Evolutionary conservation across 257 asterid genomes (phyloP).

Genomic region (Jacaranda mimosifolia): DNA sequence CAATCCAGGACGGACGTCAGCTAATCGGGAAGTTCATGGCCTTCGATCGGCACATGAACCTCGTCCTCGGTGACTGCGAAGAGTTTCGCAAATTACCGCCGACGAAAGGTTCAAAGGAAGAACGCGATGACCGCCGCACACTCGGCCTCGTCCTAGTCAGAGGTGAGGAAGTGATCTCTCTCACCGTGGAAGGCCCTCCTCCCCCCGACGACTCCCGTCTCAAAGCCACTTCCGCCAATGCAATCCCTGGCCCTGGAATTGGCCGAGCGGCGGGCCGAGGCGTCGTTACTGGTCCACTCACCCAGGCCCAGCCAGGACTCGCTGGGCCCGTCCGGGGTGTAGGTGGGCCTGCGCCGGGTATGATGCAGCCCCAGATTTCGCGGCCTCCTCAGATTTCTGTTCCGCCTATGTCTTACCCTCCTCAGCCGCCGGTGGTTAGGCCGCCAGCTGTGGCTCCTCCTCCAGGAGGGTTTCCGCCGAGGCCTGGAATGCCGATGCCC

Average conservation of each 20-base stretch:
- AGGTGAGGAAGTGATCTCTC: conserved; percentile 91
- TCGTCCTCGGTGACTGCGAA: conserved; percentile 93
- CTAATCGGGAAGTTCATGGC: conserved; percentile 95
- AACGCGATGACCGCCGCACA: conserved; percentile 91
- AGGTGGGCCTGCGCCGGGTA: conserved; percentile 94
- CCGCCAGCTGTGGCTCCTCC: conserved; percentile 70
- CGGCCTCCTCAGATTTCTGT: conserved; percentile 80
- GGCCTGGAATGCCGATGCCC: conserved; percentile 68
- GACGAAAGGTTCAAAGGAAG: conserved; percentile 80
- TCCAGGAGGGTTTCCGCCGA: conserved; percentile 48
- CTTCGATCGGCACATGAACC: conserved; percentile 94
- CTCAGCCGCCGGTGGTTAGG: conserved; percentile 62
- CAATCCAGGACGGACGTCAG: conserved; percentile 96
- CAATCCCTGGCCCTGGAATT: conserved; percentile 76
- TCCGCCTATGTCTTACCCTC: conserved; percentile 75
- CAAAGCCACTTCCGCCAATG: conserved; percentile 63
- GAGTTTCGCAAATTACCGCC: conserved; percentile 92
- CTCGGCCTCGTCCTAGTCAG: conserved; percentile 92
- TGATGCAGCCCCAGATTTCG: conserved; percentile 98
- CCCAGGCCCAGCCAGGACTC: conserved; percentile 89
- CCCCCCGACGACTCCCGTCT: conserved; percentile 91
- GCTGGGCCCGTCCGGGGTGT: conserved; percentile 92
- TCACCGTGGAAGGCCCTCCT: conserved; percentile 97
- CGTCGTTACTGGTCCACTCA: conserved; percentile 63
- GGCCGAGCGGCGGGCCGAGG: conserved; percentile 97